These are phyloP conservation scores for Candida jianshihensis DNA, from an alignment of 805 yeast genomes.

Conservation along the genomic window DNA sequence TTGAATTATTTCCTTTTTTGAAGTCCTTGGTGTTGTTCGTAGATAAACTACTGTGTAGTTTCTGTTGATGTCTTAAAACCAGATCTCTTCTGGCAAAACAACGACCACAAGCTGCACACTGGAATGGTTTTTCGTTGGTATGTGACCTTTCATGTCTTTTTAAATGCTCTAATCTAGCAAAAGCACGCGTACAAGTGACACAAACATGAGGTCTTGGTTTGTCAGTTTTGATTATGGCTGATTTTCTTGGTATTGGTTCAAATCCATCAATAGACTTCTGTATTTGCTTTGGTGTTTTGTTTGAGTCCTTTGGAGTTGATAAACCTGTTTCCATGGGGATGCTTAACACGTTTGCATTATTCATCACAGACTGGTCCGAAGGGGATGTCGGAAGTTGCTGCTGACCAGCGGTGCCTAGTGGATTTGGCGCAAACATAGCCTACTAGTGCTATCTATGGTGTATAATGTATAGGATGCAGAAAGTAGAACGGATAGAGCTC, in stretches of 20 bases:
- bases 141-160: constrained; percentile 92
- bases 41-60: constrained; percentile 57
- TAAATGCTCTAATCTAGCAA: constrained; percentile 90
- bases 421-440: neutral
- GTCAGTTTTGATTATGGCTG: constrained; percentile 78
- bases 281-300: constrained; percentile 11
- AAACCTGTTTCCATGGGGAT: constrained; percentile 7
- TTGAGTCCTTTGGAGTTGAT: constrained; percentile 3
- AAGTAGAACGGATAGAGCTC: no score
- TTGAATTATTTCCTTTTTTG: constrained; percentile 25
- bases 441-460: no score
- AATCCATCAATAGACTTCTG: constrained; percentile 23
- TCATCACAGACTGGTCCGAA: neutral
- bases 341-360: neutral
- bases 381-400: neutral
- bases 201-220: constrained; percentile 94
- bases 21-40: constrained; percentile 35
- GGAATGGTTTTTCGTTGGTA: constrained; percentile 93
- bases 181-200: constrained; percentile 85
- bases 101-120: constrained; percentile 93
- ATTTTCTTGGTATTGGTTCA: constrained; percentile 81
- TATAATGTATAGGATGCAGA: no score
- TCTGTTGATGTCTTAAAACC: constrained; percentile 90
- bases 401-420: neutral
- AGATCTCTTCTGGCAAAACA: constrained; percentile 89